Evolutionary conservation across 345 rosid species (phyloP), one percentile per base, ranked within the genome.

Genomic region (Reutealis trisperma): DNA sequence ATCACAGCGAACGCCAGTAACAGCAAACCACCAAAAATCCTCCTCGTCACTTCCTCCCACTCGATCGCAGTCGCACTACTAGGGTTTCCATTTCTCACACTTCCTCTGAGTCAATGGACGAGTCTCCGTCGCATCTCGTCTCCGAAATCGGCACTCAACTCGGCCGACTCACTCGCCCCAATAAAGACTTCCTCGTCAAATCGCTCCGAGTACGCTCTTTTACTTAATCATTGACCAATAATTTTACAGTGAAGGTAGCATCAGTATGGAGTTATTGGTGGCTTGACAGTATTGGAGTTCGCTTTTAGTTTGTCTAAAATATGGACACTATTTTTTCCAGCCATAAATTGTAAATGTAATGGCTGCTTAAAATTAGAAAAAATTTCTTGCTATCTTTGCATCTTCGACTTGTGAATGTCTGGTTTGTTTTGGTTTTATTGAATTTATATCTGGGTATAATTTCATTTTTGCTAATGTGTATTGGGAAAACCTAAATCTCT

Each of bases 111-210:
- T 68, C 54, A 70, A 92, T 90, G 98, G 92, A 82, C 81, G 89
- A 86, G 77, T 70, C 89, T 0, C 81, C 84, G 71, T 76, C 87
- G 76, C 80, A 84, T 78, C 78, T 81, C 70, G 84, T 95, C 69
- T 83, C 90, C 61, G 85, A 83, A 76, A 63, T 90, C 79, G 94
- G 98, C 78, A 62, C 80, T 77, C 81, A 86, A 73, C 88, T 95
- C 86, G 74, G 79, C 63, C 83, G 88, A 49, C 80, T 75, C 75
- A 47, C 89, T 76, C 94, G 96, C 64, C 91, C 88, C 58, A 90
- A 73, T 82, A 91, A 96, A 83, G 89, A 92, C 67, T 75, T 80
- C 54, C 88, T 96, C 30, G 87, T 93, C 83, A 90, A 89, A 59
- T 85, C 84, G 10, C 89, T 95, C 65, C 88, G 92, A 45, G 98